Evolutionary conservation across 1,284 basidiomycete genomes (phyloP).

Genomic region (Macrocystidia cucumis): DNA sequence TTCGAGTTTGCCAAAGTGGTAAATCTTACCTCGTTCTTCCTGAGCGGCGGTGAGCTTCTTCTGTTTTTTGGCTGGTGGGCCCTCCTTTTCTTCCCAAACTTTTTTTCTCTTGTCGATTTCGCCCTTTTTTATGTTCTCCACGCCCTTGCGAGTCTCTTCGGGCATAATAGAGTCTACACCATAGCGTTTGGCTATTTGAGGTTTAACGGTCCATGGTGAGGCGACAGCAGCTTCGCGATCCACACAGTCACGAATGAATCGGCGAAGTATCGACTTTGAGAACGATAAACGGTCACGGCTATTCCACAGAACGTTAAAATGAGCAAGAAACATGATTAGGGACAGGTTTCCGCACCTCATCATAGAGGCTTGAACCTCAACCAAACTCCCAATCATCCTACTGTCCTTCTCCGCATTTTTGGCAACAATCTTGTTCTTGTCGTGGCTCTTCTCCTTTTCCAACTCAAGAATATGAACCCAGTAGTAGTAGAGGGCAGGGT

Average conservation of each 20-base stretch:
- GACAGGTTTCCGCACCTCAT: conserved; percentile 59
- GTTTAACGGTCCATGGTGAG: conserved; percentile 93
- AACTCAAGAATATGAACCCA: conserved; percentile 80
- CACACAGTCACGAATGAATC: conserved; percentile 93
- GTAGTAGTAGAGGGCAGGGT: conserved; percentile 83
- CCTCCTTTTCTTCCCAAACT: conserved; percentile 80
- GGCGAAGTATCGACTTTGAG: conserved; percentile 92
- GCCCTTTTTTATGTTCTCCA: conserved; percentile 75
- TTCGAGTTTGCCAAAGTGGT: too few species aligned
- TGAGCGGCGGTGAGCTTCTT: conserved; percentile 66
- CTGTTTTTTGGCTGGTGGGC: conserved; percentile 70
- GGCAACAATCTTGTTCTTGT: conserved; percentile 47
- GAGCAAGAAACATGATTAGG: not conserved
- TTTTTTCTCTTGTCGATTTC: conserved; percentile 89
- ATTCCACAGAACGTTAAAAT: too few species aligned
- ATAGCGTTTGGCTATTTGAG: conserved; percentile 74
- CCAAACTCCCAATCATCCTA: conserved; percentile 60
- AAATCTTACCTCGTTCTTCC: conserved; percentile 58
- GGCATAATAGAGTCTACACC: conserved; percentile 82
- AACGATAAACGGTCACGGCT: conserved; percentile 93
- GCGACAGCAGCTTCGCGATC: conserved; percentile 86
- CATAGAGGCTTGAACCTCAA: conserved; percentile 74
- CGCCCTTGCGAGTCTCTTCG: conserved; percentile 73
- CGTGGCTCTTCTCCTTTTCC: conserved; percentile 59
- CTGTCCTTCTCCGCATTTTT: conserved; percentile 51